phyloP scores from a whole-genome alignment of 2,329 filamentous ascomycete genomes.

The Drechslerella coelobrocha region DNA sequence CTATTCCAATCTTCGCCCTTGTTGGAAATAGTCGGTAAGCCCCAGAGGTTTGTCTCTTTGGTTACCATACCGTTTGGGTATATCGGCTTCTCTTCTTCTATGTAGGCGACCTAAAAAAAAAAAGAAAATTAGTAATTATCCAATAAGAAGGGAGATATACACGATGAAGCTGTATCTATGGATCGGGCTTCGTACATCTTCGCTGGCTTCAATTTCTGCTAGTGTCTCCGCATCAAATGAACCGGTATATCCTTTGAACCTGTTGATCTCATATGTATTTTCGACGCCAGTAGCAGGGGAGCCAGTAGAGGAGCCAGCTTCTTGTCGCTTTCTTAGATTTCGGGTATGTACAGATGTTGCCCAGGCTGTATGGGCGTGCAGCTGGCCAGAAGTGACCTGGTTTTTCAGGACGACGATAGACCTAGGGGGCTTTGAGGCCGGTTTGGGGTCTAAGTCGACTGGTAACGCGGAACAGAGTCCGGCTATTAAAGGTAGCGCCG shows the following conservation, averaged over 20 bases:
- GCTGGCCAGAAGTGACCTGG: neutral
- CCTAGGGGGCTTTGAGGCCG: neutral
- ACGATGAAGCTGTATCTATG: too few relatives aligned
- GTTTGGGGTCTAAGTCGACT: neutral
- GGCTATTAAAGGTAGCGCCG: slow-evolving; percentile 5
- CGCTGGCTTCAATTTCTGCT: slow-evolving; percentile 58
- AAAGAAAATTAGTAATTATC: neutral
- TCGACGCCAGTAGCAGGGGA: slow-evolving; percentile 57
- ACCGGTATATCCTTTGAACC: slow-evolving; percentile 60
- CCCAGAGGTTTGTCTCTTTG: slow-evolving; percentile 16
- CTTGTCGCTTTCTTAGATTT: slow-evolving; percentile 25
- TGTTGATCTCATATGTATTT: slow-evolving; percentile 59
- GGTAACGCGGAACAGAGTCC: neutral
- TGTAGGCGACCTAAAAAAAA: slow-evolving; percentile 54
- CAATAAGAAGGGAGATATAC: neutral
- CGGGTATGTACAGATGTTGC: slow-evolving; percentile 14
- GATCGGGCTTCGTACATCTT: slow-evolving; percentile 58
- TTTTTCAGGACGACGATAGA: slow-evolving; percentile 31
- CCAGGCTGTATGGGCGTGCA: slow-evolving; percentile 19
- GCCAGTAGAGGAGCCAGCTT: neutral
- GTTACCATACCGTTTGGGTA: slow-evolving; percentile 5
- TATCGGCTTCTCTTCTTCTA: slow-evolving; percentile 51
- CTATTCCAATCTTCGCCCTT: slow-evolving; percentile 52
- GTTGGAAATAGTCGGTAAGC: slow-evolving; percentile 54
- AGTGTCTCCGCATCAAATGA: slow-evolving; percentile 61